Conservation (phyloP, 2,329 filamentous ascomycete species). For the Claviceps sp. region DNA sequence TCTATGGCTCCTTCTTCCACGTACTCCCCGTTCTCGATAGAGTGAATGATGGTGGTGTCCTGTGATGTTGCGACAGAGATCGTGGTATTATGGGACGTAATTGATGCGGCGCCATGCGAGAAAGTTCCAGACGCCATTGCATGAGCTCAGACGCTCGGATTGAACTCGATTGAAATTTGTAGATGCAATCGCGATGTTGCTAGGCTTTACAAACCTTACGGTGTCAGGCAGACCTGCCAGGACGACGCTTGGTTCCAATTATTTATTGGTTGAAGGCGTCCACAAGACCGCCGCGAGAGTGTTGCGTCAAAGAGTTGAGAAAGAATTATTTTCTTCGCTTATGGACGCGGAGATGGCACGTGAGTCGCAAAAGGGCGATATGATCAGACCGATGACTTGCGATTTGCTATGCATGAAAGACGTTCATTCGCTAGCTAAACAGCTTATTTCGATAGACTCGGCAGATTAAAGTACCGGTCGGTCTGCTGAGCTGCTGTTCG, state of each 20-base stretch:
- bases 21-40: constrained; percentile 21
- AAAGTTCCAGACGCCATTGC: not conserved
- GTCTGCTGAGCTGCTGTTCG: not conserved
- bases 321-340: not conserved
- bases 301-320: not conserved
- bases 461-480: not conserved
- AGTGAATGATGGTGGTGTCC: constrained; percentile 18
- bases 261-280: not conserved
- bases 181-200: not conserved
- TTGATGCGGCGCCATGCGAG: not conserved
- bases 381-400: not conserved
- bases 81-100: constrained; percentile 5
- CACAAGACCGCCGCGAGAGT: not conserved
- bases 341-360: not conserved
- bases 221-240: not conserved
- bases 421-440: not conserved
- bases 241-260: not conserved
- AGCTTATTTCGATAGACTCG: not conserved
- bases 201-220: not conserved
- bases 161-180: not conserved
- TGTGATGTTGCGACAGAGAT: constrained; percentile 19
- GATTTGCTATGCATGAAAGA: not conserved
- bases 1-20: constrained; percentile 9
- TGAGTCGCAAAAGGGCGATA: not conserved
- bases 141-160: not conserved